These are phyloP conservation scores for Aspergillus campestris DNA, from an alignment of 495 filamentous ascomycete species.

Conservation along the genomic window DNA sequence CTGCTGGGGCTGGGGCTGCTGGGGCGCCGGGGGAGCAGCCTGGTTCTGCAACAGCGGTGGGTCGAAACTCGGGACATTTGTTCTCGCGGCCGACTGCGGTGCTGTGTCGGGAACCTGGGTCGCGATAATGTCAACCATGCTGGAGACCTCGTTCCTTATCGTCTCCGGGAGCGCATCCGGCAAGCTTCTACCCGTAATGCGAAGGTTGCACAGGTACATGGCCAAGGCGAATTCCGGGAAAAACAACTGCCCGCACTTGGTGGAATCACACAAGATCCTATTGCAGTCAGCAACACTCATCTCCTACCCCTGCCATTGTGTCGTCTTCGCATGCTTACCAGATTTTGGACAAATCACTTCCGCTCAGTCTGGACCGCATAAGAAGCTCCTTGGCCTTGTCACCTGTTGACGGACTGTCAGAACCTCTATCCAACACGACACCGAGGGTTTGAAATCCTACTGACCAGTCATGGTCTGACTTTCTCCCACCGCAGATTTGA, in stretches of 20 bases:
- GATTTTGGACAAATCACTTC: slow-evolving; percentile 74
- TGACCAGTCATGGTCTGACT: slow-evolving; percentile 75
- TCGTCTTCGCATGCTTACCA: slow-evolving; percentile 48
- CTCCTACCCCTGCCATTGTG: neutral
- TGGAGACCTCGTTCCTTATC: slow-evolving; percentile 92
- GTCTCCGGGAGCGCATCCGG: slow-evolving; percentile 70
- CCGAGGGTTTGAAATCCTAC: neutral
- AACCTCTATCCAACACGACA: neutral
- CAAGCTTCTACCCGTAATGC: slow-evolving; percentile 75
- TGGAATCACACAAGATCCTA: slow-evolving; percentile 93
- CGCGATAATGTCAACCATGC: slow-evolving; percentile 99
- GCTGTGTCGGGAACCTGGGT: slow-evolving; percentile 81
- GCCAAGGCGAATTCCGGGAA: slow-evolving; percentile 97
- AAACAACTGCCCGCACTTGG: slow-evolving; percentile 88
- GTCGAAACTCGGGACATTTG: slow-evolving; percentile 77
- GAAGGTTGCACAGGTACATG: slow-evolving; percentile 97
- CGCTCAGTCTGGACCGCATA: slow-evolving; percentile 76
- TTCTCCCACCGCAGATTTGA: slow-evolving; percentile 90
- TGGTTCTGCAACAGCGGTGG: slow-evolving; percentile 52
- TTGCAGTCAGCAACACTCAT: slow-evolving; percentile 4
- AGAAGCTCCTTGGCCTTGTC: slow-evolving; percentile 87
- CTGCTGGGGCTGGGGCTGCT: slow-evolving; percentile 79
- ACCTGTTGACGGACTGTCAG: slow-evolving; percentile 31
- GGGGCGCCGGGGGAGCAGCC: slow-evolving; percentile 60
- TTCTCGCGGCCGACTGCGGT: slow-evolving; percentile 40